Percentiles rank a stretch among this genome's conserved stretches.
Conservation (phyloP, 1,139 yeast genomes). For the Nadsonia commutata region DNA sequence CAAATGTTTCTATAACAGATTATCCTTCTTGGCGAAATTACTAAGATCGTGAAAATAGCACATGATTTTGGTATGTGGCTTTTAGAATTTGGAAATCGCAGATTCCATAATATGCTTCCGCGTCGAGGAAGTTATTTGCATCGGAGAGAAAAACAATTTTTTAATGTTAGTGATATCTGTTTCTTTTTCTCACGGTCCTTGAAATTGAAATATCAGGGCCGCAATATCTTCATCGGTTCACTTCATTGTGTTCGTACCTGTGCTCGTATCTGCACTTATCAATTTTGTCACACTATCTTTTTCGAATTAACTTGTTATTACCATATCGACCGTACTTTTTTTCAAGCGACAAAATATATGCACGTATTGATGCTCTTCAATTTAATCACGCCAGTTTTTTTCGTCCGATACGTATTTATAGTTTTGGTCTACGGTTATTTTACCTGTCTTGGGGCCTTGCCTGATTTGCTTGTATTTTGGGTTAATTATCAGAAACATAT, state of each 20-base stretch:
- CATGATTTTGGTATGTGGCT: neutral
- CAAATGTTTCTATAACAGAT: neutral
- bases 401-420: neutral
- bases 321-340: too few relatives aligned
- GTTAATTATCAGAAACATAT: neutral
- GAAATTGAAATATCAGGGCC: too few relatives aligned
- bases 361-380: neutral
- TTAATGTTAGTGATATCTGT: too few relatives aligned
- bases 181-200: too few relatives aligned
- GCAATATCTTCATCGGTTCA: too few relatives aligned
- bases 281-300: too few relatives aligned
- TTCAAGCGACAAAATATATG: neutral
- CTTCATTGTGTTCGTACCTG: too few relatives aligned
- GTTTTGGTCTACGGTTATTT: neutral
- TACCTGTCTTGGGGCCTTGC: neutral
- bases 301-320: too few relatives aligned
- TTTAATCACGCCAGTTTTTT: too few relatives aligned
- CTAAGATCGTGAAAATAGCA: neutral
- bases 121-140: too few relatives aligned
- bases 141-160: too few relatives aligned
- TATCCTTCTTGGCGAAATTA: neutral
- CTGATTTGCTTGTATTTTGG: neutral
- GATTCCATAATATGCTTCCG: neutral
- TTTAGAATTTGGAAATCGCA: neutral
- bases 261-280: too few relatives aligned